These are phyloP conservation scores for Psidium guajava DNA, from an alignment of 345 rosid genomes.

Conservation along the genomic window DNA sequence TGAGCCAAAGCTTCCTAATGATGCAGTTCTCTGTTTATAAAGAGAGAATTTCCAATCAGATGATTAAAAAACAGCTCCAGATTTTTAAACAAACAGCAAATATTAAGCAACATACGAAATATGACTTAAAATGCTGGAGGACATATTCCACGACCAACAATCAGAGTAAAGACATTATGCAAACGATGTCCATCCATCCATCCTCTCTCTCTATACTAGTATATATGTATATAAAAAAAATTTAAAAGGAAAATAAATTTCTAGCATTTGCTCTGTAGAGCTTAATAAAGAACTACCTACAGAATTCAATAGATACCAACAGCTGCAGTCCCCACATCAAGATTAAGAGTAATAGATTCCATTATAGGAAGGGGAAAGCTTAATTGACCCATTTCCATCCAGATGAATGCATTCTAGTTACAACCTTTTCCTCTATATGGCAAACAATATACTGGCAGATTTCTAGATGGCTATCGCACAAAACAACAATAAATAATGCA, in stretches of 20 bases:
- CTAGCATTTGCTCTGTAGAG: no score
- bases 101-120: background rate
- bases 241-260: no score
- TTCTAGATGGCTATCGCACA: background rate
- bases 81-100: background rate
- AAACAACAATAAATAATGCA: background rate
- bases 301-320: background rate
- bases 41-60: constrained; percentile 14
- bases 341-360: background rate
- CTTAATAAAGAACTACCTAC: background rate
- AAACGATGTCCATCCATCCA: background rate
- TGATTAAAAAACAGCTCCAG: background rate
- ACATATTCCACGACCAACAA: background rate
- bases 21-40: constrained; percentile 50
- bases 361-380: background rate
- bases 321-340: background rate
- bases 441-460: background rate
- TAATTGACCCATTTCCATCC: background rate
- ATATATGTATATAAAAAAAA: no score
- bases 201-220: no score
- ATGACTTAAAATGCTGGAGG: background rate
- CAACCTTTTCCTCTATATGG: background rate
- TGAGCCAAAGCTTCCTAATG: constrained; percentile 64
- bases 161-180: background rate
- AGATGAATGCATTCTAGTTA: background rate